Evolutionary conservation across 1,284 basidiomycete species (phyloP).

Genomic region (Kwoniella shivajii): DNA sequence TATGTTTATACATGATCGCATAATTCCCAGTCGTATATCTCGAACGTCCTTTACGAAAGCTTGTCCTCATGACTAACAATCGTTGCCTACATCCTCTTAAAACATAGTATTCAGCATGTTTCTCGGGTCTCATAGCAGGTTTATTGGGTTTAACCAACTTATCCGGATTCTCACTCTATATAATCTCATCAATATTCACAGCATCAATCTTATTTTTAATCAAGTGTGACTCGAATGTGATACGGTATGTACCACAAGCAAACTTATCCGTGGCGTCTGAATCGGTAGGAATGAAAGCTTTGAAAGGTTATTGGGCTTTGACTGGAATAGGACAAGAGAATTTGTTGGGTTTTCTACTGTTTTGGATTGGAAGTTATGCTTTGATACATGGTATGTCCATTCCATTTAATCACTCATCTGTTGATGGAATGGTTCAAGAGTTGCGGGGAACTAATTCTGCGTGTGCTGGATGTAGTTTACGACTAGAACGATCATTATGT

Average conservation of each 20-base stretch:
- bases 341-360: slow-evolving; percentile 77
- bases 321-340: slow-evolving; percentile 82
- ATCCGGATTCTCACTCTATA: slow-evolving; percentile 76
- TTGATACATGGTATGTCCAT: slow-evolving; percentile 44
- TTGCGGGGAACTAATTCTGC: too few relatives aligned
- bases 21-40: too few relatives aligned
- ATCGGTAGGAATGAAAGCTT: slow-evolving; percentile 17
- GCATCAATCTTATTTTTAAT: slow-evolving; percentile 66
- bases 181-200: slow-evolving; percentile 66
- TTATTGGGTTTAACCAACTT: slow-evolving; percentile 82
- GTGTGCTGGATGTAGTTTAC: too few relatives aligned
- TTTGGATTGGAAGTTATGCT: slow-evolving; percentile 81
- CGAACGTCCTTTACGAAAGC: too few relatives aligned
- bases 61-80: too few relatives aligned
- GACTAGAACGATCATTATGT: too few relatives aligned
- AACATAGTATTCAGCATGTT: slow-evolving; percentile 68
- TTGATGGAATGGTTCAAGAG: too few relatives aligned
- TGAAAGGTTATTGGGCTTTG: slow-evolving; percentile 60
- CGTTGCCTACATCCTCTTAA: background rate
- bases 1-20: background rate
- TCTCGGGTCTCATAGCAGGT: slow-evolving; percentile 80
- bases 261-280: slow-evolving; percentile 56
- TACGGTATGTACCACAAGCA: slow-evolving; percentile 42
- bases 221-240: slow-evolving; percentile 64
- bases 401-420: background rate